Conservation (phyloP, 768 basidiomycete genomes). For the Termitomyces sp. region DNA sequence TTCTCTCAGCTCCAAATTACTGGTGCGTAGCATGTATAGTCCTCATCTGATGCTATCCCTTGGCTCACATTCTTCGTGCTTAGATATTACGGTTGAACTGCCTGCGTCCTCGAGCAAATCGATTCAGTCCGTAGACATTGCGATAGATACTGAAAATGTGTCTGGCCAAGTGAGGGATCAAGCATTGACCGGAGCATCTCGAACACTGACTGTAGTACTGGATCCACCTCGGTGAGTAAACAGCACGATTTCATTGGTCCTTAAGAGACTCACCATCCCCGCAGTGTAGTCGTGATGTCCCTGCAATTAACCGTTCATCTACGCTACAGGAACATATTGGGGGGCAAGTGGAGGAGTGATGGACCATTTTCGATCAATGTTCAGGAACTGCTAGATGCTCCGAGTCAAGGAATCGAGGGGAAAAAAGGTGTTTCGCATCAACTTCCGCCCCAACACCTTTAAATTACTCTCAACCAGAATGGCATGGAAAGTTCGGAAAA, state of each 20-base stretch:
- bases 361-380: neutral
- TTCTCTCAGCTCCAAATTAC: conserved; percentile 2
- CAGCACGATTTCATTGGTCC: neutral
- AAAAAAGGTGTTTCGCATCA: neutral
- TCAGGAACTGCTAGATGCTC: neutral
- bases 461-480: neutral
- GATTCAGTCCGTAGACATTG: conserved; percentile 8
- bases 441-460: no score
- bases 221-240: conserved; percentile 4
- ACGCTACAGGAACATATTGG: conserved; percentile 3
- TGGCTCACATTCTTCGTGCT: neutral
- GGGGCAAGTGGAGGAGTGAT: conserved; percentile 2
- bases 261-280: neutral
- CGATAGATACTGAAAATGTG: conserved; percentile 3
- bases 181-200: neutral
- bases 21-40: neutral
- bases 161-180: neutral
- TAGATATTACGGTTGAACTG: conserved; percentile 9
- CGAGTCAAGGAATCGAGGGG: neutral
- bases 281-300: neutral
- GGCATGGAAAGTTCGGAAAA: conserved; percentile 2
- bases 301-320: conserved; percentile 4
- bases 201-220: neutral
- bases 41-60: neutral
- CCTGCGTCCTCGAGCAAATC: conserved; percentile 6